These are phyloP conservation scores for Ogataea corticis DNA, from an alignment of 805 yeast species.

Conservation along the genomic window DNA sequence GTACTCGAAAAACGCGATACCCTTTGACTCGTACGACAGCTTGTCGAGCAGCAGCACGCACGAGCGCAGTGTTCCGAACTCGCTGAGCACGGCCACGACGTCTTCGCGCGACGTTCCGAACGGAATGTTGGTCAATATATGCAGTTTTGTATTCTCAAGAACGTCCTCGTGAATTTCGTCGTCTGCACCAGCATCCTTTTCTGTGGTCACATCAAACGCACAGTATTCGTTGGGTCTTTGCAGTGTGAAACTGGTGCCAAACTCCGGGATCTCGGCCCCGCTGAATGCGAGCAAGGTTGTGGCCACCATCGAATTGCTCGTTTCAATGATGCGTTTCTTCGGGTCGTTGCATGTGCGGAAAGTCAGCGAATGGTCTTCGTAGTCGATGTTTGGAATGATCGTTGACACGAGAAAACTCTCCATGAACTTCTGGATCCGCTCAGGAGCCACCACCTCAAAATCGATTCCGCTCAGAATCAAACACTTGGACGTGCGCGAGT, in stretches of 20 bases:
- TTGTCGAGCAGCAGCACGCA: conserved; percentile 48
- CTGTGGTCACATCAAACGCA: conserved; percentile 34
- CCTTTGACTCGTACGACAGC: conserved; percentile 51
- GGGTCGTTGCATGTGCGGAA: conserved; percentile 33
- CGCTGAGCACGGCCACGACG: conserved; percentile 41
- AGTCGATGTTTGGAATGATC: conserved; percentile 42
- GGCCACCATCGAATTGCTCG: conserved; percentile 52
- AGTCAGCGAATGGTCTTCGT: conserved; percentile 31
- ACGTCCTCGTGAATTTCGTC: conserved; percentile 41
- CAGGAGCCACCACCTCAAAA: conserved; percentile 15
- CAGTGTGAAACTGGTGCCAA: conserved; percentile 34
- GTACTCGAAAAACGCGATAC: conserved; percentile 58
- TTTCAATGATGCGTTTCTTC: conserved; percentile 47
- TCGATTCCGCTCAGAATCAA: conserved; percentile 27
- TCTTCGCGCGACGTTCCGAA: conserved; percentile 42
- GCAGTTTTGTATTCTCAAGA: conserved; percentile 30
- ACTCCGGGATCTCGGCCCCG: conserved; percentile 33
- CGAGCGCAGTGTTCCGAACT: conserved; percentile 40
- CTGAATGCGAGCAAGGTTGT: conserved; percentile 52
- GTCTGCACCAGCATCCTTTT: conserved; percentile 53
- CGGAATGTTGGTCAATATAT: conserved; percentile 44
- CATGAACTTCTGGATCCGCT: conserved; percentile 45
- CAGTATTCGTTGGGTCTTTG: conserved; percentile 49
- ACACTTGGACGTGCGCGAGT: conserved; percentile 28
- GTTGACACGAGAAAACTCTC: conserved; percentile 46